Evolutionary conservation across 1,284 basidiomycete species (phyloP), one percentile per base, ranked within the genome.

Genomic region (Wallemia ichthyophaga): DNA sequence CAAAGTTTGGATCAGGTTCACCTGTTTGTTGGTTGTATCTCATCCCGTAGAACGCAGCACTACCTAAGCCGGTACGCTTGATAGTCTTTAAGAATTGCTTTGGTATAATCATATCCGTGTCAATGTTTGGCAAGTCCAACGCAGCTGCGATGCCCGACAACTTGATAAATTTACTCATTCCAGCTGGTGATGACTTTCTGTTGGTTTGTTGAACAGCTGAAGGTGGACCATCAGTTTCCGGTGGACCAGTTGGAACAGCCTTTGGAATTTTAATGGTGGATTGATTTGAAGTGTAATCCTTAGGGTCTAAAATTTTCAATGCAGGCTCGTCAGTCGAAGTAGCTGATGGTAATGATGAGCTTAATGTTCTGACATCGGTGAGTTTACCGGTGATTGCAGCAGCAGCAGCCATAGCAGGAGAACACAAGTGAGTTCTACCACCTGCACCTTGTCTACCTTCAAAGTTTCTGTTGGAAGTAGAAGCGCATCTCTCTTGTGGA

Each of bases 81-180:
- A 95, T 73, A 2, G 88, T 92, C 73, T 94, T 95, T 70, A 95
- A 73, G 75, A 92, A 95, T 68, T 88, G 85, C 68, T 91, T 91
- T 2, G 89, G 91, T 66, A 94, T 92, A 69, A 95, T 92, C 81
- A 86, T 88, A 69, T 95, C 91, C 59, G 89, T 95, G 71, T 95
- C 89, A 63, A 94, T 82, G 67, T 95, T 95, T 65, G 85, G 80
- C 62, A 88, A 84, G 69, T 84, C 79, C 70, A 94, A 70, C n/a
- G 86, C 86, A 1, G 87, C 88, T 26, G 85, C 78, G 62, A 88
- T 79, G 53, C 88, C 88, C 70, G 82, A 82, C 63, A 91, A 71
- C 59, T 83, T 68, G 58, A 74, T 80, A 70, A 95, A 95, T 66
- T 84, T 85, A 66, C 76, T 74, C 61, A 83, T 78, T 64, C 72